Evolutionary conservation across 176 grass and related monocot genomes (phyloP), one percentile per base, ranked within the genome.

Genomic region (Ensete glaucum): DNA sequence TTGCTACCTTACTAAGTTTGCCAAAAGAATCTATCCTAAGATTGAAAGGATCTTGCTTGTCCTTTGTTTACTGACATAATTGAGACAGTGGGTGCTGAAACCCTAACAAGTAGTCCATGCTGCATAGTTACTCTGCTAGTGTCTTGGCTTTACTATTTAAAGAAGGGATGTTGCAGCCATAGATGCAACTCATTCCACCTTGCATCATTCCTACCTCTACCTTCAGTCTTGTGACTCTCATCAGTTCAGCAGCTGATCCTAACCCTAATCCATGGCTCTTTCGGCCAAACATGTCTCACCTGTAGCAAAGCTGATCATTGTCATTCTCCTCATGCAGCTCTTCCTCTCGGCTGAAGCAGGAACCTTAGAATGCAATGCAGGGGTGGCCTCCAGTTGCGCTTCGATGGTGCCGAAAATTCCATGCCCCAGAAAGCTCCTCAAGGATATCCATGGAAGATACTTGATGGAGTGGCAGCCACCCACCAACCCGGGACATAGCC

Each of bases 401-500:
- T 68, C 52, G 11, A 14, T 24, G 8, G 7, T 19, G 20, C 5
- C 51, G 65, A 64, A 23, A 27, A 68, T 16, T 69, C 67, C 81
- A 52, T 49, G 21, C 60, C 49, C 54, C 6, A 17, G 21, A 80
- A 80, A 76, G 23, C 50, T 53, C 19, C 11, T 67, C 17, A 24
- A 17, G 22, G 75, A 51, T 53, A 21, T 24, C 23, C 43, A 65
- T 77, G 62, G 62, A 25, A 5, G 1, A 8, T 1, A 27, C 4
- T 5, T 72, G 11, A 19, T 10, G 12, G 12, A 72, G 0, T 34
- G n/a, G 25, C 24, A n/a, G 23, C 1, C 52, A 9, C 81, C 86
- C 2, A 92, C 86, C 16, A 80, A 16, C 74, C 70, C 78, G 50
- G 89, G 89, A 15, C 76, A 88, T 64, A 82, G 89, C 79, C 86